phyloP scores from a whole-genome alignment of 2,329 filamentous ascomycete genomes.

The Epichloe hybrida region DNA sequence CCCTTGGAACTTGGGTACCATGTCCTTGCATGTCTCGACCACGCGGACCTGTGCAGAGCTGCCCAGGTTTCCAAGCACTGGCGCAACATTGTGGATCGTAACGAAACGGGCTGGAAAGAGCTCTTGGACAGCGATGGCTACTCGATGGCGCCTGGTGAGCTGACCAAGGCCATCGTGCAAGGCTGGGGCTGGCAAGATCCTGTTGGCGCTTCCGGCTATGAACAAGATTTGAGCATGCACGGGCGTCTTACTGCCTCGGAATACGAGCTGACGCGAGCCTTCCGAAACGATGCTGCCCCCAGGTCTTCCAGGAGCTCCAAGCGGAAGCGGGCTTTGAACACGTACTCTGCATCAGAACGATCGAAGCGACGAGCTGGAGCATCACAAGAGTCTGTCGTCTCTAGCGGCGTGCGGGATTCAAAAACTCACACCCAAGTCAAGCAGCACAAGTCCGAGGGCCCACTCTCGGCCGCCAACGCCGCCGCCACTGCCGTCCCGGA shows the following conservation, averaged over 20 bases:
- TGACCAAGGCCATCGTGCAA: constrained; percentile 73
- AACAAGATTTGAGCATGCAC: constrained; percentile 61
- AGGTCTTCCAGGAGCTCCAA: constrained; percentile 36
- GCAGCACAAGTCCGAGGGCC: constrained; percentile 58
- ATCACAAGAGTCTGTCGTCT: constrained; percentile 27
- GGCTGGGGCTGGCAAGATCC: constrained; percentile 98
- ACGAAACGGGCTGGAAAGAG: constrained; percentile 93
- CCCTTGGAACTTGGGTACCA: constrained; percentile 80
- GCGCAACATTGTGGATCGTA: constrained; percentile 79
- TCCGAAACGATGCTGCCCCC: constrained; percentile 28
- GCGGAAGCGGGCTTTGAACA: constrained; percentile 39
- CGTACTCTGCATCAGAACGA: constrained; percentile 32
- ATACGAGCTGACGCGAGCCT: constrained; percentile 30
- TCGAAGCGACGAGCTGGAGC: constrained; percentile 38
- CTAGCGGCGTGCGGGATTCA: constrained; percentile 26
- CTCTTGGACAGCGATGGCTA: constrained; percentile 79
- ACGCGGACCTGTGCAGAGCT: constrained; percentile 73
- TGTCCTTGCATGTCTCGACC: constrained; percentile 74
- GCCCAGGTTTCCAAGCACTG: constrained; percentile 91
- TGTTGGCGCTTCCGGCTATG: constrained; percentile 57
- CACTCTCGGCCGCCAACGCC: constrained; percentile 72
- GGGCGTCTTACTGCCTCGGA: constrained; percentile 39
- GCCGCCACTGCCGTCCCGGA: constrained; percentile 74
- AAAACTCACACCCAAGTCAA: constrained; percentile 25
- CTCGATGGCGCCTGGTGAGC: constrained; percentile 62